phyloP scores from a whole-genome alignment of 225 moss, liverwort and hornwort genomes.

The Bryoerythrophyllum caledonicum region DNA sequence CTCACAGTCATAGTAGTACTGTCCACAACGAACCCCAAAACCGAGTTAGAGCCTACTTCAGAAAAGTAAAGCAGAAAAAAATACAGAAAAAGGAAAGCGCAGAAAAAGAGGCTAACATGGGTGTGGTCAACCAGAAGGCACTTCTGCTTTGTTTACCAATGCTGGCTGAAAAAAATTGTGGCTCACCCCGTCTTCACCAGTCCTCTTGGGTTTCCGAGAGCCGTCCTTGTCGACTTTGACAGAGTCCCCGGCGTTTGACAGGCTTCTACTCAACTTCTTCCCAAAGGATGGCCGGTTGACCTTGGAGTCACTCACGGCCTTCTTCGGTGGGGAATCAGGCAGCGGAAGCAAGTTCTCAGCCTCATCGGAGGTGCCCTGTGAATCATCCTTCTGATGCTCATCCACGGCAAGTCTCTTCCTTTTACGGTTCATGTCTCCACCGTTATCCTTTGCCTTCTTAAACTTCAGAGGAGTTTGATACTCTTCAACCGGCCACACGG shows the following conservation, averaged over 20 bases:
- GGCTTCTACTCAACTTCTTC: conserved; percentile 57
- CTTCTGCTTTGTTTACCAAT: conserved; percentile 26
- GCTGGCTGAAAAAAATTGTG: conserved; percentile 8
- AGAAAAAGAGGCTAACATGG: background rate
- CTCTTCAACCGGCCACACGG: conserved; percentile 33
- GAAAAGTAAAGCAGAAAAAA: background rate
- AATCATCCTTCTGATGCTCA: conserved; percentile 41
- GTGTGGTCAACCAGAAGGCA: conserved; percentile 19
- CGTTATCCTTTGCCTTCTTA: conserved; percentile 14
- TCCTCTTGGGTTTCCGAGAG: conserved; percentile 59
- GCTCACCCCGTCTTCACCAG: conserved; percentile 98
- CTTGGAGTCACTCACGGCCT: conserved; percentile 47
- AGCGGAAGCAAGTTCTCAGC: conserved; percentile 20
- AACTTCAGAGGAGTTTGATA: conserved; percentile 11
- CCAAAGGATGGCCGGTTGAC: conserved; percentile 49
- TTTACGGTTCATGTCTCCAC: conserved; percentile 44
- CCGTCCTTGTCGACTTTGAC: conserved; percentile 50
- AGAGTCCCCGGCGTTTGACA: conserved; percentile 48
- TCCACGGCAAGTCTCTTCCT: conserved; percentile 38
- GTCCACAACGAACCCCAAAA: conserved; percentile 34
- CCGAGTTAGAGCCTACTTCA: conserved; percentile 5
- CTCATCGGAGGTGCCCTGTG: conserved; percentile 33
- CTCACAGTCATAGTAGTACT: conserved; percentile 98
- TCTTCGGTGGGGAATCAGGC: conserved; percentile 43
- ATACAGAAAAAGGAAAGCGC: background rate